phyloP scores from a whole-genome alignment of 2,329 filamentous ascomycete species.

The Nemania serpens region DNA sequence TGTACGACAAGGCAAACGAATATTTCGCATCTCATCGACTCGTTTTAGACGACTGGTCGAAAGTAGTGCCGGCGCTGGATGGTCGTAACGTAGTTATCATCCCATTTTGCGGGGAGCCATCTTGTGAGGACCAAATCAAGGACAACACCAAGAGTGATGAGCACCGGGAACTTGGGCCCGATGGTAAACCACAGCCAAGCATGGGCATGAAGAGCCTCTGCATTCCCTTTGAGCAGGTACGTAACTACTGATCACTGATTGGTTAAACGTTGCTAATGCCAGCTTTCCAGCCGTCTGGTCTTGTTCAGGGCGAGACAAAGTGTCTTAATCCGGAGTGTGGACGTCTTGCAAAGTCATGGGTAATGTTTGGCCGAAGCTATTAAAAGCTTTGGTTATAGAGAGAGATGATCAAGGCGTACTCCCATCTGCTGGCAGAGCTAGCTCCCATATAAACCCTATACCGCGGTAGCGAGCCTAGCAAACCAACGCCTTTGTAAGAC shows the following conservation, averaged over 20 bases:
- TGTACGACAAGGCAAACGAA: slow-evolving; percentile 76
- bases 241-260: background rate
- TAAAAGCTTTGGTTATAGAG: slow-evolving; percentile 40
- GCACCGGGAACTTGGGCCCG: slow-evolving; percentile 55
- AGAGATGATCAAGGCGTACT: background rate
- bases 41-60: slow-evolving; percentile 82
- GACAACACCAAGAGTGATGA: slow-evolving; percentile 81
- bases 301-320: slow-evolving; percentile 81
- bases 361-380: slow-evolving; percentile 85
- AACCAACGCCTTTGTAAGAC: background rate
- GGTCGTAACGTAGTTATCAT: slow-evolving; percentile 91
- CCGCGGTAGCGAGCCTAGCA: background rate
- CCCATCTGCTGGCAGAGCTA: background rate
- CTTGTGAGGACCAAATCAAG: slow-evolving; percentile 95
- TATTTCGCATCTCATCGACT: slow-evolving; percentile 82
- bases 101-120: slow-evolving; percentile 79
- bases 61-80: slow-evolving; percentile 89
- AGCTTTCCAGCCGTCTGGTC: slow-evolving; percentile 71
- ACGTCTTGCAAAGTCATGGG: slow-evolving; percentile 78
- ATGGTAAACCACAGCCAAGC: slow-evolving; percentile 58
- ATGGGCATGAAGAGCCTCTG: slow-evolving; percentile 74
- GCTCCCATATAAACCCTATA: background rate
- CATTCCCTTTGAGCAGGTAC: slow-evolving; percentile 75
- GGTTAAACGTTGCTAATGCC: slow-evolving; percentile 65
- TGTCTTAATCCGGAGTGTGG: slow-evolving; percentile 89